Evolutionary conservation across 2,329 filamentous ascomycete species (phyloP).

Genomic region (Penicillium janthinellum): DNA sequence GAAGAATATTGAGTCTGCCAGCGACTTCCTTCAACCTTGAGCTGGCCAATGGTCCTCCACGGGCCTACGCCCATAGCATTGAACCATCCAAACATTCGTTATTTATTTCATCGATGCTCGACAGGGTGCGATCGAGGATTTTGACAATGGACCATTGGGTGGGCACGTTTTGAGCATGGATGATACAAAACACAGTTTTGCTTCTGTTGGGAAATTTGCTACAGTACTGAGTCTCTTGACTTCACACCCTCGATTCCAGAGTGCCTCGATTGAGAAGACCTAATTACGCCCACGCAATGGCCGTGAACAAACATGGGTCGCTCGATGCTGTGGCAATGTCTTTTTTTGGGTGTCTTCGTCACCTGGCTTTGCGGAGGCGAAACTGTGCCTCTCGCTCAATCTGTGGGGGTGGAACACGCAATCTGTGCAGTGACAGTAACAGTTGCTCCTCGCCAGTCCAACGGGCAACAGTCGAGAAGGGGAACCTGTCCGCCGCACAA

Average conservation of each 20-base stretch:
- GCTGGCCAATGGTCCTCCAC: not conserved
- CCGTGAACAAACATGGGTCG: not conserved
- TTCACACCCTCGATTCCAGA: too few relatives aligned
- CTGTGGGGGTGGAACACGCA: constrained; percentile 12
- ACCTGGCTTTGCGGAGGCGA: constrained; percentile 5
- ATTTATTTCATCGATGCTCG: not conserved
- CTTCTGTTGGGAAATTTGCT: not conserved
- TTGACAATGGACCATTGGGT: too few relatives aligned
- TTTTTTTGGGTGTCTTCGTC: constrained; percentile 9
- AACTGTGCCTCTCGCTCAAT: constrained; percentile 5
- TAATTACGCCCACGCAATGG: too few relatives aligned
- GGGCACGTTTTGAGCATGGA: too few relatives aligned
- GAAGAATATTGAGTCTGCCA: not conserved
- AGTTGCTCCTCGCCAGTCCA: too few relatives aligned
- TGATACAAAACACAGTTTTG: not conserved
- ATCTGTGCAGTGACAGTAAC: constrained; percentile 1
- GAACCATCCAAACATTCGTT: not conserved
- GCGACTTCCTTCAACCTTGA: not conserved
- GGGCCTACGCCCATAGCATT: not conserved
- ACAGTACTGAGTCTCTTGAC: too few relatives aligned
- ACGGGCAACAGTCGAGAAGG: too few relatives aligned
- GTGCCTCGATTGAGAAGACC: too few relatives aligned
- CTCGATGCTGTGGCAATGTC: not conserved
- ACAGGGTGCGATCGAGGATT: too few relatives aligned
- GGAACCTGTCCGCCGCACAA: not conserved